phyloP scores from a whole-genome alignment of 106 monocot species.

The Dendrobium catenatum region DNA sequence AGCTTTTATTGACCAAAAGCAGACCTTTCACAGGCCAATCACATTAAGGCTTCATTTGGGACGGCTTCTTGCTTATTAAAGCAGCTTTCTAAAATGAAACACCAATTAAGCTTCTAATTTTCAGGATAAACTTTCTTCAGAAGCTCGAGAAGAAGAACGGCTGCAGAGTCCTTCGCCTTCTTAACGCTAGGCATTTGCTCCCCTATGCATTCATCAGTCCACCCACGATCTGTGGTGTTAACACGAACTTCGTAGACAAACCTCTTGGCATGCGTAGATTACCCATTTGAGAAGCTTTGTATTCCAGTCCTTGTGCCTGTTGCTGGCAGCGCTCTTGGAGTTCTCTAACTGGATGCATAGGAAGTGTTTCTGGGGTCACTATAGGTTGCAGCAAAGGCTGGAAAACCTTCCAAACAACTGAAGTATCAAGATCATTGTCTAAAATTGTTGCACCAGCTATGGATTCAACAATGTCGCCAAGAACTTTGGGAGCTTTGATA shows the following conservation, averaged over 20 bases:
- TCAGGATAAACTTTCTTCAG: constrained; percentile 53
- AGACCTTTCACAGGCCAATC: too few relatives aligned
- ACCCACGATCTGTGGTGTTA: constrained; percentile 75
- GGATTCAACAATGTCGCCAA: constrained; percentile 95
- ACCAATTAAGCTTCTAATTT: constrained; percentile 1
- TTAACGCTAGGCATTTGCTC: constrained; percentile 99
- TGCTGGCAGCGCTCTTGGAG: constrained; percentile 98
- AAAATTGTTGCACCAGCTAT: constrained; percentile 92
- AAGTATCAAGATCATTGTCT: constrained; percentile 63
- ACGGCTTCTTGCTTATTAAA: too few relatives aligned
- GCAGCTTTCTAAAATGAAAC: too few relatives aligned
- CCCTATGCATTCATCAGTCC: constrained; percentile 93
- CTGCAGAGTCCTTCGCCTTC: constrained; percentile 98
- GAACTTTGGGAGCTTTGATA: constrained; percentile 95
- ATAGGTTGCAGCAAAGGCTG: constrained; percentile 88
- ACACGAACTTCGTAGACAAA: constrained; percentile 89
- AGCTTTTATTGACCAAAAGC: too few relatives aligned
- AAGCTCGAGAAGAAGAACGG: constrained; percentile 77
- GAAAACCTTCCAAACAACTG: constrained; percentile 82
- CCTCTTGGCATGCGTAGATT: constrained; percentile 81
- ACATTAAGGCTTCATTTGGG: too few relatives aligned
- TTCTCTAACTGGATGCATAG: constrained; percentile 96
- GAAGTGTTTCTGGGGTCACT: constrained; percentile 92
- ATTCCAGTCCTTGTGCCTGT: constrained; percentile 80
- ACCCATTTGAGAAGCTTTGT: constrained; percentile 65